Evolutionary conservation across 805 yeast species (phyloP), one percentile per base, ranked within the genome.

Genomic region (Candida maltosa): DNA sequence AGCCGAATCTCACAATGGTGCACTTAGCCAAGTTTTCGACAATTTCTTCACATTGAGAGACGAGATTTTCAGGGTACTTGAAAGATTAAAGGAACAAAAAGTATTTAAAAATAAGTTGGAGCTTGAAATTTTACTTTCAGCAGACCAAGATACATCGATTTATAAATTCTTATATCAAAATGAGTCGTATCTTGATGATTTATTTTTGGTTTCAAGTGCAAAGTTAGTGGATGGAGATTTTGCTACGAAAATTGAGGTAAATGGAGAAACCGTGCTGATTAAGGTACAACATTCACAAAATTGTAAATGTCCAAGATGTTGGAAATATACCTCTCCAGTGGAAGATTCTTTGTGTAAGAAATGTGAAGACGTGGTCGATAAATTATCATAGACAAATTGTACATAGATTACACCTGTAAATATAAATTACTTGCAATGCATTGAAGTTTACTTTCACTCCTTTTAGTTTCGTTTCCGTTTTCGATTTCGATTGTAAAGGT

Each of bases 281-380:
- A n/a, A 20, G 2, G 70, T 83, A 2, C 58, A 67, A 6, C 65
- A 69, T 4, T 72, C 87, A 0, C 35, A 48, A 0, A 51, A 64
- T 2, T 60, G 62, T 34, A 88, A 88, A 50, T 93, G 98, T 55
- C 95, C 96, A 5, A 74, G 98, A 54, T 93, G 98, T 60, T 93
- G 98, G 98, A 86, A 86, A 50, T 79, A 62, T 52, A 75, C 75
- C 6, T 65, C 94, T 0, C 57, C 50, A 1, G 47, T 42, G 0
- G 78, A 70, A 23, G 76, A 76, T 8, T 56, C 55, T 1, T 61
- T 88, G 19, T 91, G 98, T 56, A 27, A 35, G 1, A 73, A 93
- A 46, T 91, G 97, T 61, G 57, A 60, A 9, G 43, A 47, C 1
- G 79, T 71, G 6, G 41, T 49, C 20, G 10, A 12, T 15, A 6